Percentiles rank a stretch among this genome's conserved stretches.
phyloP scores from a whole-genome alignment of 2,329 filamentous ascomycete genomes.

The Aspergillus sp. region DNA sequence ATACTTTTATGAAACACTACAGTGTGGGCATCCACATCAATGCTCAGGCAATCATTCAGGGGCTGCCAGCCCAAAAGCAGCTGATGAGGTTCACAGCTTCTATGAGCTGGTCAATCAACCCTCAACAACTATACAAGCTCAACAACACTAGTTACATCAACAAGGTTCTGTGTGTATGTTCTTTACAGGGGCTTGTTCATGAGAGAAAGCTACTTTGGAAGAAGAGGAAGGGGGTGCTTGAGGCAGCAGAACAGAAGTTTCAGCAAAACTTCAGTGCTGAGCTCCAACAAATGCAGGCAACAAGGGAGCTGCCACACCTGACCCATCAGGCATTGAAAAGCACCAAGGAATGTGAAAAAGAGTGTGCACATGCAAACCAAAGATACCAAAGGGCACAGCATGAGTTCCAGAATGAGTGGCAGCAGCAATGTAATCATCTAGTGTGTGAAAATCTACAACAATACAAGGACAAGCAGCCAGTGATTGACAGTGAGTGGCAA shows the following conservation, averaged over 20 bases:
- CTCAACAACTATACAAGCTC: slow-evolving; percentile 15
- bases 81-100: slow-evolving; percentile 19
- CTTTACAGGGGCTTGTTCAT: slow-evolving; percentile 12
- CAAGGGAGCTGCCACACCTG: background rate
- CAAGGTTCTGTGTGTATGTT: slow-evolving; percentile 10
- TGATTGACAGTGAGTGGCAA: slow-evolving; percentile 5
- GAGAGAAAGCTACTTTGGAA: slow-evolving; percentile 11
- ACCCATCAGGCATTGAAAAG: too few species aligned
- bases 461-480: slow-evolving; percentile 8
- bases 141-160: slow-evolving; percentile 17
- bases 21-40: slow-evolving; percentile 19
- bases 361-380: slow-evolving; percentile 10
- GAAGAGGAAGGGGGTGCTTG: too few species aligned
- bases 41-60: slow-evolving; percentile 16
- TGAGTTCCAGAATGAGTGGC: slow-evolving; percentile 14
- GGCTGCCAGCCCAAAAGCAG: slow-evolving; percentile 13
- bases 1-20: slow-evolving; percentile 21
- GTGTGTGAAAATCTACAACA: slow-evolving; percentile 4
- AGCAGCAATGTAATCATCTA: background rate
- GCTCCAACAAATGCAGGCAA: too few species aligned
- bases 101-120: slow-evolving; percentile 20
- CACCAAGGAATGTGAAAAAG: too few species aligned
- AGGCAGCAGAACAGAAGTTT: too few species aligned
- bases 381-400: slow-evolving; percentile 7
- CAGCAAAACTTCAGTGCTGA: too few species aligned